Evolutionary conservation across 2,329 filamentous ascomycete genomes (phyloP).

Genomic region (Alternaria arborescens): DNA sequence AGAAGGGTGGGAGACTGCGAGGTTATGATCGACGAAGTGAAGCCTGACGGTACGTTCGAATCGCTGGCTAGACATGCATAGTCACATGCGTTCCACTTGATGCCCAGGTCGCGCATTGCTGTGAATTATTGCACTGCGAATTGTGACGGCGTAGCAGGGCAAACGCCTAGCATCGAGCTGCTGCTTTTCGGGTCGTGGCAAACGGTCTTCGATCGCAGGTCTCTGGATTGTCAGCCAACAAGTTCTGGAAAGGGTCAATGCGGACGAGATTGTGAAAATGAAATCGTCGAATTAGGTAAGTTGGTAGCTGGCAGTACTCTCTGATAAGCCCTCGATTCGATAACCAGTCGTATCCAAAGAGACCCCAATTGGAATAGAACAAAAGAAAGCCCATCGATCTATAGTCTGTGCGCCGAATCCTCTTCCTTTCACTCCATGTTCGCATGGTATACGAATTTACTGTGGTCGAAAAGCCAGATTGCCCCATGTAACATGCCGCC

Average conservation of each 20-base stretch:
- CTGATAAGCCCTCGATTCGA: background rate
- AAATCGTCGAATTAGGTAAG: background rate
- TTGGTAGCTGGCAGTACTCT: background rate
- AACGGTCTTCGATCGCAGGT: background rate
- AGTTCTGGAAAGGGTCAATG: background rate
- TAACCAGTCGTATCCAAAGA: background rate
- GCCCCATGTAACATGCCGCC: background rate
- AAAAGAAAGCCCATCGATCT: constrained; percentile 15
- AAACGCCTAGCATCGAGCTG: constrained; percentile 16
- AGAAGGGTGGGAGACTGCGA: background rate
- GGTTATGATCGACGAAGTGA: background rate
- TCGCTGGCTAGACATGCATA: background rate
- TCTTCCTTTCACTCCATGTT: background rate
- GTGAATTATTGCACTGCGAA: background rate
- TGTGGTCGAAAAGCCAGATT: background rate
- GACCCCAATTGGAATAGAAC: background rate
- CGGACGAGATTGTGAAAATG: background rate
- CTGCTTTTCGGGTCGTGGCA: constrained; percentile 20
- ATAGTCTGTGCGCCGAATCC: background rate
- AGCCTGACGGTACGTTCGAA: background rate
- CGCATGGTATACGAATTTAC: background rate
- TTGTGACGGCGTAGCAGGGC: background rate
- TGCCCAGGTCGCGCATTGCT: constrained; percentile 17
- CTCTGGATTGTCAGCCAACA: background rate
- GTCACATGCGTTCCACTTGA: background rate